Evolutionary conservation across 2,329 filamentous ascomycete genomes (phyloP), one percentile per base, ranked within the genome.

Genomic region (Pezicula carpinea): DNA sequence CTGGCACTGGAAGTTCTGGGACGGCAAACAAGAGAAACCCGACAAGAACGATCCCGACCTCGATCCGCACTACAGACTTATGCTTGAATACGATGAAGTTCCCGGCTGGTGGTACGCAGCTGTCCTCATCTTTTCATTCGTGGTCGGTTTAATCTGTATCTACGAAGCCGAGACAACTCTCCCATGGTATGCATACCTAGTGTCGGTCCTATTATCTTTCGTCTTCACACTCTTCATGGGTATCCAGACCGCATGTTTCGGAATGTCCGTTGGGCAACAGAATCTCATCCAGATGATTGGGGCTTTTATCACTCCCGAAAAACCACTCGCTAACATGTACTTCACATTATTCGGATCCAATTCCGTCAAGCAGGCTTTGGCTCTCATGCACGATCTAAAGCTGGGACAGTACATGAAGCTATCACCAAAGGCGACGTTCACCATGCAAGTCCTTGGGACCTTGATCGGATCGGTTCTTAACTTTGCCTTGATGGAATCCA

Each of bases 401-500:
- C 64, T 76, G 17, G 73, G 71, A 14, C 68, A 72, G 54, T 71
- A 71, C 50, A 73, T 75, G 69, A 75, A 75, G 57, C 64, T 76
- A 14, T 80, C 82, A 0, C 81, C 81, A 7, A 71, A 79, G 22
- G 82, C 79, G 19, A 82, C 84, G 71, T 86, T 86, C 65, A 71
- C 77, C 65, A 71, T 74, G 8, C 73, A 73, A 46, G 63, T 72
- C 10, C 41, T 63, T 5, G 71, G 70, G 5, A 67, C 63, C 14
- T 32, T 68, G 7, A 56, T 72, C 29, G 70, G 70, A 1, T 68
- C 69, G 1, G 53, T 70, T 7, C 60, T 74, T 50, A 73, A 74
- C 54, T 74, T 67, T 48, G 56, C 69, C 32, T 68, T 73, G 61
- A 71, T 70, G 49, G 48, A 49, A 13, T 50, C 64, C 17, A 73